A percentile compares a stretch with the other conserved stretches of the same genome.
phyloP scores from a whole-genome alignment of 495 filamentous ascomycete species.

The Penicillium maclennaniae region DNA sequence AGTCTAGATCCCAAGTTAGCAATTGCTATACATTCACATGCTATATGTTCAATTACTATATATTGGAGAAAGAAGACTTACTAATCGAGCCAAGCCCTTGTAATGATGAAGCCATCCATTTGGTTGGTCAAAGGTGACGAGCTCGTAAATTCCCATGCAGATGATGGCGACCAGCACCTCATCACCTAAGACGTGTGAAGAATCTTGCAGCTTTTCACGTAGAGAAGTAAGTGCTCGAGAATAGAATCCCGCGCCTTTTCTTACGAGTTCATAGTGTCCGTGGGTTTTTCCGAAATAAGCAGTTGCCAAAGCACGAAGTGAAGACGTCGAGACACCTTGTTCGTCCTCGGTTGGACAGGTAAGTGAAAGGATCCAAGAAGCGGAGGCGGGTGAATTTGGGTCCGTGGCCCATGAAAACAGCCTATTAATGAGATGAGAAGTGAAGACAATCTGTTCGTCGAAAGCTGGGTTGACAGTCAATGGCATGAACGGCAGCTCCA shows the following conservation, averaged over 20 bases:
- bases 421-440: constrained; percentile 8
- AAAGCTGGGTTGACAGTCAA: constrained; percentile 7
- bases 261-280: constrained; percentile 3
- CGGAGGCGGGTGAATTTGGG: constrained; percentile 3
- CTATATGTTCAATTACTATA: too few species aligned
- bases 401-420: constrained; percentile 17
- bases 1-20: constrained; percentile 6
- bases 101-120: constrained; percentile 18
- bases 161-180: constrained; percentile 15
- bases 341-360: not conserved
- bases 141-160: constrained; percentile 15
- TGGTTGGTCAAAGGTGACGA: constrained; percentile 14
- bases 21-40: not conserved
- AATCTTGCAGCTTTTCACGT: constrained; percentile 6
- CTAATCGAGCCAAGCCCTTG: constrained; percentile 14
- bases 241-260: constrained; percentile 9
- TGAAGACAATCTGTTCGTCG: constrained; percentile 12
- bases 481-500: not conserved
- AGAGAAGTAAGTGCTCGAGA: constrained; percentile 9
- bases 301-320: constrained; percentile 10
- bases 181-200: constrained; percentile 3
- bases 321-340: not conserved
- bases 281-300: constrained; percentile 15
- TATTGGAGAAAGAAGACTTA: not conserved
- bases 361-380: constrained; percentile 9